Percentiles rank a stretch among this genome's conserved stretches.
These are phyloP conservation scores for Pelargonium cotyledonis DNA, from an alignment of 441 rosid genomes.

Conservation along the genomic window DNA sequence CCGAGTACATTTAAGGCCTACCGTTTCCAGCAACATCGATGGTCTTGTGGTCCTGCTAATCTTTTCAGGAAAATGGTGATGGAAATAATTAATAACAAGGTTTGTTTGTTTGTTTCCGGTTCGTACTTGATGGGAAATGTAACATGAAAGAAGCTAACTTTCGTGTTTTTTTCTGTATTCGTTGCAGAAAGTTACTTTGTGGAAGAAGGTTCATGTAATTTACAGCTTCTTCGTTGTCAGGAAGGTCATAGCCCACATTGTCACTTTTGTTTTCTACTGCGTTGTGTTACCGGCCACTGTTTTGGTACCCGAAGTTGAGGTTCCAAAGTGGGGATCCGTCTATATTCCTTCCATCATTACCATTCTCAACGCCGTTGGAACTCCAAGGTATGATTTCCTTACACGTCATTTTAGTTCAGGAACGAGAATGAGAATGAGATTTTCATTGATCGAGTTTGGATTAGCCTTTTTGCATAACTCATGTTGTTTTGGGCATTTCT, in stretches of 20 bases:
- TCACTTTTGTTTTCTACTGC: slow-evolving; percentile 78
- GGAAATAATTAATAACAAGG: slow-evolving; percentile 67
- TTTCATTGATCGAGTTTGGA: too few relatives aligned
- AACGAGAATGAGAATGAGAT: not conserved
- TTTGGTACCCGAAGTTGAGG: slow-evolving; percentile 77
- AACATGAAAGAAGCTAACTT: not conserved
- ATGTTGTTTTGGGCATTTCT: not conserved
- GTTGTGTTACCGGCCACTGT: slow-evolving; percentile 77
- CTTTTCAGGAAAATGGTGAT: slow-evolving; percentile 74
- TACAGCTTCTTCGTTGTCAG: slow-evolving; percentile 89
- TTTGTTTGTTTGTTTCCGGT: not conserved
- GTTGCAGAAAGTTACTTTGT: slow-evolving; percentile 60
- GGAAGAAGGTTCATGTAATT: slow-evolving; percentile 87
- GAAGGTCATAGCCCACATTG: slow-evolving; percentile 75
- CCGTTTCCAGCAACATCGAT: slow-evolving; percentile 81
- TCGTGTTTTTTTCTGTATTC: not conserved
- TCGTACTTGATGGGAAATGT: too few relatives aligned
- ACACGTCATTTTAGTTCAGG: too few relatives aligned
- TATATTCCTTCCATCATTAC: slow-evolving; percentile 74
- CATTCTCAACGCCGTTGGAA: slow-evolving; percentile 77
- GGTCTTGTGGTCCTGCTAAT: slow-evolving; percentile 98
- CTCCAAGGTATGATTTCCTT: slow-evolving; percentile 56
- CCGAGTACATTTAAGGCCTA: slow-evolving; percentile 86
- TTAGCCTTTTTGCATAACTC: too few relatives aligned
- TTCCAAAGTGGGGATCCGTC: slow-evolving; percentile 84